Conservation (phyloP, 2,329 filamentous ascomycete genomes). For the Fusarium setosum region DNA sequence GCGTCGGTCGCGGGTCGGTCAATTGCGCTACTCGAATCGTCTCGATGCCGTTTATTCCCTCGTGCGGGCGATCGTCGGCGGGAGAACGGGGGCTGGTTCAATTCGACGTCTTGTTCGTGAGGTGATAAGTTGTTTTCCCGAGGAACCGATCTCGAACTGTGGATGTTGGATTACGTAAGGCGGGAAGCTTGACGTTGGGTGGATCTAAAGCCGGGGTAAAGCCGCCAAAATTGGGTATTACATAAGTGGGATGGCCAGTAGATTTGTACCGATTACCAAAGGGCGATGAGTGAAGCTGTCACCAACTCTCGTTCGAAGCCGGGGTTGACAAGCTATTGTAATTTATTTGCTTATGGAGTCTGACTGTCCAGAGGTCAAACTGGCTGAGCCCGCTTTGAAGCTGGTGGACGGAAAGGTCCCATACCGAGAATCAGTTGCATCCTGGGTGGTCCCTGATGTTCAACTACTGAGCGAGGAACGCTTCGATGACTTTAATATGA, state of each 20-base stretch:
- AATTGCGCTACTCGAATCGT: conserved; percentile 16
- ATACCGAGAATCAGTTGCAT: not conserved
- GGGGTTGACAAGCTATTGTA: too few species aligned
- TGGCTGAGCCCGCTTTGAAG: too few species aligned
- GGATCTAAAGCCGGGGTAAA: conserved; percentile 8
- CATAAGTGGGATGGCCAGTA: conserved; percentile 23
- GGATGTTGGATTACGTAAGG: conserved; percentile 41
- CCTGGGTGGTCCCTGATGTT: not conserved
- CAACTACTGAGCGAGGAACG: not conserved
- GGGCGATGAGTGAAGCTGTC: conserved; percentile 28
- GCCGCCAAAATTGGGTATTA: conserved; percentile 4
- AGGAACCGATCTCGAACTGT: conserved; percentile 27
- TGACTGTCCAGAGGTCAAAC: too few species aligned
- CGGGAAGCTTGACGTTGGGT: not conserved
- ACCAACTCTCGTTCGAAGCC: not conserved
- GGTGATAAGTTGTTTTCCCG: conserved; percentile 42
- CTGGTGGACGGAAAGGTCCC: not conserved
- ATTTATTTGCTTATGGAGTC: not conserved
- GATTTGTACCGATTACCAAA: conserved; percentile 31
- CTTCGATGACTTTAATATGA: not conserved
- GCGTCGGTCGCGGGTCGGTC: conserved; percentile 15
- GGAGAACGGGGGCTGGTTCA: not conserved
- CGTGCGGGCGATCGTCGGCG: conserved; percentile 18
- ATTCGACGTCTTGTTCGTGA: conserved; percentile 25
- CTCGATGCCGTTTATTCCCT: conserved; percentile 19